Evolutionary conservation across 106 monocot genomes (phyloP).

Genomic region (Hemerocallis citrina): DNA sequence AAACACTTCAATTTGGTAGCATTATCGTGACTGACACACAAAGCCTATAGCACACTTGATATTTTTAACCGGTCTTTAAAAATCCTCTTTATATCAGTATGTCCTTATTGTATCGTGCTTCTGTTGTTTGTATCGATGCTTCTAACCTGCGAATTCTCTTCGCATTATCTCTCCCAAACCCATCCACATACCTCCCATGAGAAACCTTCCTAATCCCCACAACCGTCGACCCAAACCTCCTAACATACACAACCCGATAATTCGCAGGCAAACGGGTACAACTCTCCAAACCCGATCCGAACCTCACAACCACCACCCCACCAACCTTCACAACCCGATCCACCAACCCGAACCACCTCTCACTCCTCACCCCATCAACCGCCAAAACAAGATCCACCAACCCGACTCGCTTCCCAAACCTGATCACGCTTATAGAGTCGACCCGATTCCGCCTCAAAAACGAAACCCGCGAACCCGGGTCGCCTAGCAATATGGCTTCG

Average conservation of each 20-base stretch:
- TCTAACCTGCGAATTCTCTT: too few relatives aligned
- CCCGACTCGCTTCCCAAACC: neutral
- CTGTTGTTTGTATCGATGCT: too few relatives aligned
- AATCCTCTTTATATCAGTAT: too few relatives aligned
- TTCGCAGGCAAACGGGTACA: constrained; percentile 26
- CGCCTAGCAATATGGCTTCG: constrained; percentile 35
- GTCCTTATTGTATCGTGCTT: too few relatives aligned
- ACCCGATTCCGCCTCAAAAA: constrained; percentile 28
- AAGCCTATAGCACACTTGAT: too few relatives aligned
- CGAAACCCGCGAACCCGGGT: constrained; percentile 5
- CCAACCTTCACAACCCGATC: constrained; percentile 42
- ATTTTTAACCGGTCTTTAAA: too few relatives aligned
- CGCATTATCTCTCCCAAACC: too few relatives aligned
- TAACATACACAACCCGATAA: constrained; percentile 46
- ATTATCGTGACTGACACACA: too few relatives aligned
- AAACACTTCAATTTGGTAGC: too few relatives aligned
- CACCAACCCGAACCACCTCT: constrained; percentile 11
- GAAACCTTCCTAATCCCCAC: constrained; percentile 45
- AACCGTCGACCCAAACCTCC: constrained; percentile 34
- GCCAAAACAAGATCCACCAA: constrained; percentile 50
- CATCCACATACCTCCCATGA: neutral
- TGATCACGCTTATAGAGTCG: constrained; percentile 9
- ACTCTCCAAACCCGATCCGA: constrained; percentile 13
- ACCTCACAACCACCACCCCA: constrained; percentile 29
- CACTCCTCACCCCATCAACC: constrained; percentile 13